Conservation (phyloP, 306 rosid species). For the Sphenostylis stenocarpa region DNA sequence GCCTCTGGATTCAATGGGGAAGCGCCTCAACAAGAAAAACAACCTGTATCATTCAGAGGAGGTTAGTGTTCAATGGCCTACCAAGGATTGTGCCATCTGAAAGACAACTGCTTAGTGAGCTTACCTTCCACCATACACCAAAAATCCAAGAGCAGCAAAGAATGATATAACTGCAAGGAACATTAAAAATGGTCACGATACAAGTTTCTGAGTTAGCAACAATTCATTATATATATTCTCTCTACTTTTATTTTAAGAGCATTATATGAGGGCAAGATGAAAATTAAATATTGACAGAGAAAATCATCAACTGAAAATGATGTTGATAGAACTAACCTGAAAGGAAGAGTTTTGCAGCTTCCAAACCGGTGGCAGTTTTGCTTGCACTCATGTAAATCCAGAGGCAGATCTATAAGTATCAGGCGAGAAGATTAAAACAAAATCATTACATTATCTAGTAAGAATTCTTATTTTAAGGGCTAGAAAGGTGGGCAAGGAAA, state of each 20-base stretch:
- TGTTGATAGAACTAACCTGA: conserved; percentile 51
- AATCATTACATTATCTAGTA: neutral
- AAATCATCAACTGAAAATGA: neutral
- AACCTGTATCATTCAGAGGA: conserved; percentile 44
- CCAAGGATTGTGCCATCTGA: neutral
- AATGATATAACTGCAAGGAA: conserved; percentile 64
- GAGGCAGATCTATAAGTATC: conserved; percentile 51
- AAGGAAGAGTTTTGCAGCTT: conserved; percentile 63
- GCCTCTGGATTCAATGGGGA: conserved; percentile 84
- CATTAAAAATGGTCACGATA: conserved; percentile 23
- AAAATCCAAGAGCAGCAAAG: conserved; percentile 68
- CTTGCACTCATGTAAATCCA: conserved; percentile 60
- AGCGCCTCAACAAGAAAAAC: conserved; percentile 68
- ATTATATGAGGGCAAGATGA: neutral
- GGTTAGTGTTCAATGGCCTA: conserved; percentile 2
- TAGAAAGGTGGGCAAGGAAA: conserved; percentile 13
- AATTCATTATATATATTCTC: neutral
- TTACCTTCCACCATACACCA: conserved; percentile 90
- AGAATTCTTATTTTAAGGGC: conserved; percentile 5
- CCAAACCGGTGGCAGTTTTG: conserved; percentile 40
- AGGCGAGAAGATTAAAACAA: conserved; percentile 31
- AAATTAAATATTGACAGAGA: neutral
- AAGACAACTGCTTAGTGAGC: neutral
- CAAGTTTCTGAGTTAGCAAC: neutral
- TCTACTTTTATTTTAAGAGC: conserved; percentile 1